Evolutionary conservation across 768 basidiomycete genomes (phyloP).

Genomic region (Russula sp.): DNA sequence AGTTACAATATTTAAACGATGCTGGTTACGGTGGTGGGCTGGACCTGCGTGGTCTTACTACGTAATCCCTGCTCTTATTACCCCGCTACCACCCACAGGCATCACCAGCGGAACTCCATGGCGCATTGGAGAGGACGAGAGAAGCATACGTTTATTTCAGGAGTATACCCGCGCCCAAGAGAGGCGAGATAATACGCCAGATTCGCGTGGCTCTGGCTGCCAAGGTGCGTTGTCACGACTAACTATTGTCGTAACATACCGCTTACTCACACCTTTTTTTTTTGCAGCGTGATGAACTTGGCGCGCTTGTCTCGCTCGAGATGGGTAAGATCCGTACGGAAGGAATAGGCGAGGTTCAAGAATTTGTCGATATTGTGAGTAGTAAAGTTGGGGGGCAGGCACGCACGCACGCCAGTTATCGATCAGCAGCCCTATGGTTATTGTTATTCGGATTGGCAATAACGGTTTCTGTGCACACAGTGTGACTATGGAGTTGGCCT

Average conservation of each 20-base stretch:
- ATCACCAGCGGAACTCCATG: constrained; percentile 67
- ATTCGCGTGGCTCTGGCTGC: constrained; percentile 75
- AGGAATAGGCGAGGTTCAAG: constrained; percentile 91
- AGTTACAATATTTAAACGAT: constrained; percentile 31
- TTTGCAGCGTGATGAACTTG: constrained; percentile 67
- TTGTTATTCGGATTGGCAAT: neutral
- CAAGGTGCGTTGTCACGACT: constrained; percentile 47
- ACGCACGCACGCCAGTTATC: too few species aligned
- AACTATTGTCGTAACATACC: neutral
- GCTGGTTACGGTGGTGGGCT: neutral
- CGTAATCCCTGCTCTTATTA: neutral
- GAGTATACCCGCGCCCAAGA: constrained; percentile 76
- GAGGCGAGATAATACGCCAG: constrained; percentile 87
- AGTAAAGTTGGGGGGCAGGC: too few species aligned
- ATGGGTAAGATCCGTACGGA: constrained; percentile 92
- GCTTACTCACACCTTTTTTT: neutral
- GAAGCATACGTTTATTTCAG: constrained; percentile 73
- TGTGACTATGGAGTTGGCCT: constrained; percentile 94
- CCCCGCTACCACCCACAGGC: constrained; percentile 42
- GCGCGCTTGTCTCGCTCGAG: constrained; percentile 79
- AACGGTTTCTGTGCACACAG: constrained; percentile 39
- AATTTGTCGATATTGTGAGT: constrained; percentile 90
- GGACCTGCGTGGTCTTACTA: neutral
- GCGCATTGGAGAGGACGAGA: constrained; percentile 62
- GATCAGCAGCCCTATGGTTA: neutral